Percentiles rank a stretch among this genome's conserved stretches.
Evolutionary conservation across 768 basidiomycete genomes (phyloP).

Genomic region (Rhodotorula toruloides): DNA sequence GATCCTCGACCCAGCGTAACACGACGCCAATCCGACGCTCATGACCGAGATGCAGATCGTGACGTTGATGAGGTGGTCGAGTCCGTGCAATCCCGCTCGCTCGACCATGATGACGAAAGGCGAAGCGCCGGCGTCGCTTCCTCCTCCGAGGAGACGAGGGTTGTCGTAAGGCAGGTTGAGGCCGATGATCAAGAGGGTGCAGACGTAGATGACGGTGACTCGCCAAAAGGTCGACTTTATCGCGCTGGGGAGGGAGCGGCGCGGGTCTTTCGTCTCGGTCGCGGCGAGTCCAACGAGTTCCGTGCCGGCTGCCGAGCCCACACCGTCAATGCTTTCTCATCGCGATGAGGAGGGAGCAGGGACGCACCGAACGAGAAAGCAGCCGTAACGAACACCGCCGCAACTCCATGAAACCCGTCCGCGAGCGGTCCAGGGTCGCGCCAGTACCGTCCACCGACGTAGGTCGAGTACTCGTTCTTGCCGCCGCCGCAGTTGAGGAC

Average conservation of each 20-base stretch:
- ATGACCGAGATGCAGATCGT: slow-evolving; percentile 55
- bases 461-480: slow-evolving; percentile 43
- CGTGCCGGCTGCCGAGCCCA: slow-evolving; percentile 67
- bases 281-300: slow-evolving; percentile 90
- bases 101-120: slow-evolving; percentile 49
- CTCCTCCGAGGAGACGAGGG: slow-evolving; percentile 51
- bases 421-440: slow-evolving; percentile 60
- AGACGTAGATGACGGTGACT: slow-evolving; percentile 57
- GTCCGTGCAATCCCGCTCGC: slow-evolving; percentile 43
- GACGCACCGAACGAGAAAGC: slow-evolving; percentile 79
- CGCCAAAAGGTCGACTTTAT: slow-evolving; percentile 57
- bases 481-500: slow-evolving; percentile 77
- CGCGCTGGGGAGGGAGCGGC: slow-evolving; percentile 77
- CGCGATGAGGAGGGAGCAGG: slow-evolving; percentile 46
- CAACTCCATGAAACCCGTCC: slow-evolving; percentile 61
- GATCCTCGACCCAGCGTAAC: slow-evolving; percentile 63
- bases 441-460: slow-evolving; percentile 49
- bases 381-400: slow-evolving; percentile 57
- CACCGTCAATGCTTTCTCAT: background rate
- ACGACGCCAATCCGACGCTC: slow-evolving; percentile 49
- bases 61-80: slow-evolving; percentile 45
- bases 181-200: slow-evolving; percentile 47
- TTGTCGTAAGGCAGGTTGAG: slow-evolving; percentile 46
- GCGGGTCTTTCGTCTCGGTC: slow-evolving; percentile 70
- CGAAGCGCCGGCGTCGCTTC: slow-evolving; percentile 47